Base-by-base conservation (phyloP, 768 basidiomycete species). In the Mycena albidolilacea region DNA sequence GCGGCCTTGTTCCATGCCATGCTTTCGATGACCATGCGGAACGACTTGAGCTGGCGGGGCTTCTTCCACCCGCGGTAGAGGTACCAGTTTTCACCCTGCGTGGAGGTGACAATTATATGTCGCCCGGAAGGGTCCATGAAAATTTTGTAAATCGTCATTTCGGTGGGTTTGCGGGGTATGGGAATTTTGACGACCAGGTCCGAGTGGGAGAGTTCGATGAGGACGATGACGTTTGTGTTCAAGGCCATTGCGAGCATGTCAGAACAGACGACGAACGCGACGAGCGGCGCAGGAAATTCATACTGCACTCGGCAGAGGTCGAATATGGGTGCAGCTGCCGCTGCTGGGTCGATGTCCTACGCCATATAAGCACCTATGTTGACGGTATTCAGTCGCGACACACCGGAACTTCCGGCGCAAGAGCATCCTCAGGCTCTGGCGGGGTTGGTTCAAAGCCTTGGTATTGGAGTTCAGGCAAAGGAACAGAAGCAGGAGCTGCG, bases 81-180 rank as follows among this genome's bases (percentile, higher is more conserved):
- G 79, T 99, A 98, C 92, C 95, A 98, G 73, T 95, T 97, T 79
- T 99, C 97, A 63, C 96, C 96, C 77, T 95, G 91, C 14, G 85
- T 85, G 10, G 96, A 97, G 0, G 95, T 95, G 65, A 97, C 87
- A 52, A 99, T 82, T 62, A 97, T 89, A 83, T 99, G 98, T 43
- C 94, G 88, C 5, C 97, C 97, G 0, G 96, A 94, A 15, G 97
- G 97, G 81, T 99, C 97, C 80, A 95, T 90, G 83, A 97, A 98
- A 64, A 98, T 82, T 79, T 93, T 93, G 85, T 93, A 84, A 59
- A 98, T 90, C 9, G 88, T 85, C 85, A 95, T 89, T 72, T 96
- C 94, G n/a, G 87, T 84, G 0, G 90, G 87, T 80, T 94, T 95
- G 71, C 91, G 88, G 21, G 91, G 91, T 70, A 95, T 92, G 58